Evolutionary conservation across 495 filamentous ascomycete species (phyloP), one percentile per base, ranked within the genome.

Genomic region (Penicillium robsamsonii): DNA sequence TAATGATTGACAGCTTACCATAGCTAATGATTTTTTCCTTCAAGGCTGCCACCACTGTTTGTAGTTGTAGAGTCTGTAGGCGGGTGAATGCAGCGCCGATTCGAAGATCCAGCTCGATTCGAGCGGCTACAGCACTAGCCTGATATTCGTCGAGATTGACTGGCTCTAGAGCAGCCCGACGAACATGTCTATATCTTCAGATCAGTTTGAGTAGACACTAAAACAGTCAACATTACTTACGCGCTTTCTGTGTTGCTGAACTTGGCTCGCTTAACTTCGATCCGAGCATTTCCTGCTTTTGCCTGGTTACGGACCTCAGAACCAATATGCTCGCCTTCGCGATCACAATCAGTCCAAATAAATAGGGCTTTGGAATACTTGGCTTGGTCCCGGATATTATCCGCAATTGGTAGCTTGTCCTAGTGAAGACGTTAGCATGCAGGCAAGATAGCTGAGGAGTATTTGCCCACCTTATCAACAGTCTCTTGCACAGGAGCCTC

Each of bases 261-360:
- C 59, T 75, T 85, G 22, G 94, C 94, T 58, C 94, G 79, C 63
- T 89, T 94, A 47, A 97, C 82, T 61, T 92, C 79, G 35, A 98
- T 81, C 1, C 77, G 75, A 18, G 77, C 63, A 64, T 97, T 97
- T 22, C 84, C 86, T 64, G 82, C 81, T 51, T 76, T 77, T 17
- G 95, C 94, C 35, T 91, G 85, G 54, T 88, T 82, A 37, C 91
- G 84, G 49, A 98, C 91, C 65, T 97, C 95, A n/a, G 87, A 76
- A 1, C 94, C 94, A 58, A 98, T 98, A 63, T 97, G 87, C 71
- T 98, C 94, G 15, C 94, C 94, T 79, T 98, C 94, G 47, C 92
- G 85, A 78, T 98, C 94, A 73, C 94, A 97, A 79, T 98, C 94
- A 1, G 94, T 98, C 94, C 94, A 98, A 63, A 98, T 96, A 70